phyloP scores from a whole-genome alignment of 2,329 filamentous ascomycete species.

The Exophiala phaeomuriformis region DNA sequence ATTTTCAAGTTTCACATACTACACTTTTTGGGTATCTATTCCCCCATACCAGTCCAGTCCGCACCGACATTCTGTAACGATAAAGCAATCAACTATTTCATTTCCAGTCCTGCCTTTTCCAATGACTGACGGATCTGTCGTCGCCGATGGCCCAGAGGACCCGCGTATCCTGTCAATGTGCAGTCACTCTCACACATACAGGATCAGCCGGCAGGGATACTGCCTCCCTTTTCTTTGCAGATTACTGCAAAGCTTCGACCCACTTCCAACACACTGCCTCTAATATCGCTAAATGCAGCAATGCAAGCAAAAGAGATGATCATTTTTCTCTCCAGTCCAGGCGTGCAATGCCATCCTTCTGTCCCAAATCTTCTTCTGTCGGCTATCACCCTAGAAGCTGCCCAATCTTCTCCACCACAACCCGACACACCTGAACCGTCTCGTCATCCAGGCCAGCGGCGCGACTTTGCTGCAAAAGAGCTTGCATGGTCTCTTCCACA shows the following conservation, averaged over 20 bases:
- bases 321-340: background rate
- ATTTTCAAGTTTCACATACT: too few relatives aligned
- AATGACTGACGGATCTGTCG: too few relatives aligned
- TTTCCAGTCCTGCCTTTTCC: too few relatives aligned
- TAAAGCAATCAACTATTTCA: too few relatives aligned
- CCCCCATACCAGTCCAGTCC: too few relatives aligned
- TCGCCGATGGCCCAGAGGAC: too few relatives aligned
- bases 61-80: too few relatives aligned
- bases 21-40: too few relatives aligned
- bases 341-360: too few relatives aligned
- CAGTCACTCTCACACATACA: background rate
- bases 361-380: too few relatives aligned
- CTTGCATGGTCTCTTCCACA: slow-evolving; percentile 38
- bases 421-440: slow-evolving; percentile 33
- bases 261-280: background rate
- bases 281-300: slow-evolving; percentile 2
- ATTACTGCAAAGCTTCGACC: background rate
- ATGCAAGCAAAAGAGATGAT: background rate
- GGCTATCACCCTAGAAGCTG: slow-evolving; percentile 21
- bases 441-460: slow-evolving; percentile 32
- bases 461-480: slow-evolving; percentile 17
- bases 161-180: too few relatives aligned
- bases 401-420: slow-evolving; percentile 32
- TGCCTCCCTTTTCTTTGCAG: background rate
- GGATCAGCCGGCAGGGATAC: background rate